phyloP scores from a whole-genome alignment of 2,329 filamentous ascomycete genomes.

The Verticillium alfalfae region DNA sequence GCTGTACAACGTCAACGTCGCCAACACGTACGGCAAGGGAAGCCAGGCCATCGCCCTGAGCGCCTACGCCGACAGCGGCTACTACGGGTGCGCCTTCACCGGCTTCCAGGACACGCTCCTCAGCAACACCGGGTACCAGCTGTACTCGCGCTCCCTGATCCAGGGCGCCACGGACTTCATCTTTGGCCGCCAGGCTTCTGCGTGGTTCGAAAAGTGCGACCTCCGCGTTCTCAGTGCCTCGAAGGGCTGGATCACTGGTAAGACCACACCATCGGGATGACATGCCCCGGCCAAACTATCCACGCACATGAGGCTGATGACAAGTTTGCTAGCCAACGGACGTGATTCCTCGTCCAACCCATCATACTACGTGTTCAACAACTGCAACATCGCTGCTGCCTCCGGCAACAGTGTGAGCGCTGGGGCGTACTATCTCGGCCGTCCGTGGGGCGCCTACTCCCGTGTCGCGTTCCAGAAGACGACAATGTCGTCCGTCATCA shows the following conservation, averaged over 20 bases:
- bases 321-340: constrained; percentile 29
- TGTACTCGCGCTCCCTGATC: constrained; percentile 38
- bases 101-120: constrained; percentile 47
- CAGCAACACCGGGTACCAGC: constrained; percentile 37
- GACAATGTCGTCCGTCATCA: constrained; percentile 48
- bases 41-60: constrained; percentile 39
- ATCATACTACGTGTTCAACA: constrained; percentile 41
- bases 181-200: constrained; percentile 34
- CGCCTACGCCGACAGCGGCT: constrained; percentile 36
- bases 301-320: not conserved
- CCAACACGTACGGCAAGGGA: constrained; percentile 42
- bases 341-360: constrained; percentile 23
- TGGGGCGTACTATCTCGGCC: constrained; percentile 39
- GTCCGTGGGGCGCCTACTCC: constrained; percentile 40
- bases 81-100: constrained; percentile 38
- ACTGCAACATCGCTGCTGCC: constrained; percentile 33
- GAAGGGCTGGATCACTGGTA: constrained; percentile 36
- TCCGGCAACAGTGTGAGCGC: constrained; percentile 26
- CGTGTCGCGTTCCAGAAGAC: constrained; percentile 45
- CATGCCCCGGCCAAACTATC: too few species aligned
- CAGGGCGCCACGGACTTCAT: constrained; percentile 45
- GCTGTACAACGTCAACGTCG: constrained; percentile 54
- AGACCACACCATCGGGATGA: constrained; percentile 1
- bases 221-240: constrained; percentile 27
- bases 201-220: constrained; percentile 38